These are phyloP conservation scores for Neoboletus subvelutipes DNA, from an alignment of 768 basidiomycete genomes.

Conservation along the genomic window DNA sequence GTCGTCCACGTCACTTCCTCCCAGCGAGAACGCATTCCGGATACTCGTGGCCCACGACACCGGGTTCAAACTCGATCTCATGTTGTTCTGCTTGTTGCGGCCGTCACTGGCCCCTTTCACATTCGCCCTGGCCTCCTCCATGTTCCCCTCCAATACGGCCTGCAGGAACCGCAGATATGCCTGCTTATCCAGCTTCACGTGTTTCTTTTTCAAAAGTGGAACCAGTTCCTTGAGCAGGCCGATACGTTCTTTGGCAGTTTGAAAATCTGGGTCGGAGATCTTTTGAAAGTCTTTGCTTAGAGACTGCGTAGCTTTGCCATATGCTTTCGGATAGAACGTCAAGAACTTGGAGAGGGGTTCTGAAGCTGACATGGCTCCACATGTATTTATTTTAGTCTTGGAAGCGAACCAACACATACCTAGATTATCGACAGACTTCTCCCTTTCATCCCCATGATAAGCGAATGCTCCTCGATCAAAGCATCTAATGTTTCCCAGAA, in stretches of 20 bases:
- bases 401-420: background rate
- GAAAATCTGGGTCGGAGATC: constrained; percentile 15
- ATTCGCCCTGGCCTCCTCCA: constrained; percentile 5
- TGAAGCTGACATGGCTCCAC: background rate
- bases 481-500: background rate
- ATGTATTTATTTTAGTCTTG: background rate
- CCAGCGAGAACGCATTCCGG: background rate
- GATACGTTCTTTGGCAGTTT: constrained; percentile 16
- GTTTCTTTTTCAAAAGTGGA: background rate
- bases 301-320: background rate
- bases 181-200: background rate
- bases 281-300: background rate
- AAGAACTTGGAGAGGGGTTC: constrained; percentile 12
- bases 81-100: background rate
- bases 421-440: background rate
- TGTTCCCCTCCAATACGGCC: constrained; percentile 4
- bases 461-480: constrained; percentile 18
- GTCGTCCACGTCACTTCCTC: background rate
- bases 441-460: background rate
- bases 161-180: background rate
- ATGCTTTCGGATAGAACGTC: constrained; percentile 15
- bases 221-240: constrained; percentile 5
- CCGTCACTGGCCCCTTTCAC: background rate
- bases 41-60: background rate
- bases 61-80: fast-evolving